Evolutionary conservation across 306 rosid genomes (phyloP).

Genomic region (Quercus rubra): DNA sequence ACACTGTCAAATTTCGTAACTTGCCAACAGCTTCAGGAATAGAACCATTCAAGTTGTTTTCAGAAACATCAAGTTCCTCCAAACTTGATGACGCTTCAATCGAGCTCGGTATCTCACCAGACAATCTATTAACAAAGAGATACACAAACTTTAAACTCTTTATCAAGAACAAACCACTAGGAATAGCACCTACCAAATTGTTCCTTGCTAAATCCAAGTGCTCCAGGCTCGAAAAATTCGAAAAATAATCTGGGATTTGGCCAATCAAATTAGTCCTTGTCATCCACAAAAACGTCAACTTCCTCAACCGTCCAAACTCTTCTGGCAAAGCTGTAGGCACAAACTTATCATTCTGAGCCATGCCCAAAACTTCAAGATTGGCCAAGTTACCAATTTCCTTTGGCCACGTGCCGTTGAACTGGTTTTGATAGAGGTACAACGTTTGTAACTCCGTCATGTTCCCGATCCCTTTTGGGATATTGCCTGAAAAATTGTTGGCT

Average conservation of each 20-base stretch:
- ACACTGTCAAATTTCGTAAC: constrained; percentile 35
- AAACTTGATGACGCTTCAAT: constrained; percentile 44
- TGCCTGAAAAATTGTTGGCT: constrained; percentile 65
- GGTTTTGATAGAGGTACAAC: constrained; percentile 30
- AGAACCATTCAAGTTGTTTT: constrained; percentile 62
- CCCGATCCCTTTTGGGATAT: constrained; percentile 56
- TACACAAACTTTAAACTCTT: constrained; percentile 35
- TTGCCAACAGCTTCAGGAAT: constrained; percentile 57
- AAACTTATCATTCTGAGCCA: constrained; percentile 35
- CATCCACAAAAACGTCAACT: constrained; percentile 44
- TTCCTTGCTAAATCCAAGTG: constrained; percentile 48
- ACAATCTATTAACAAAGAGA: constrained; percentile 50
- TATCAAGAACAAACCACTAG: constrained; percentile 41
- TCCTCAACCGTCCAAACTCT: constrained; percentile 56
- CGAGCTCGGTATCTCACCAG: constrained; percentile 53
- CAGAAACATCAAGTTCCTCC: constrained; percentile 33
- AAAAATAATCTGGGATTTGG: constrained; percentile 48
- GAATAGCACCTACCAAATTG: constrained; percentile 60
- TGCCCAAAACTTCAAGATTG: constrained; percentile 44
- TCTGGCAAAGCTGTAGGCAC: constrained; percentile 41
- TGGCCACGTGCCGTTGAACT: constrained; percentile 57
- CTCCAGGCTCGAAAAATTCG: constrained; percentile 39
- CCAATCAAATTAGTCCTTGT: constrained; percentile 44
- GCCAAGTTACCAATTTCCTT: constrained; percentile 58
- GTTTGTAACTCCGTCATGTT: constrained; percentile 29